Percentiles rank a stretch among this genome's conserved stretches.
phyloP scores from a whole-genome alignment of 495 filamentous ascomycete genomes.

The Neurospora sp. region DNA sequence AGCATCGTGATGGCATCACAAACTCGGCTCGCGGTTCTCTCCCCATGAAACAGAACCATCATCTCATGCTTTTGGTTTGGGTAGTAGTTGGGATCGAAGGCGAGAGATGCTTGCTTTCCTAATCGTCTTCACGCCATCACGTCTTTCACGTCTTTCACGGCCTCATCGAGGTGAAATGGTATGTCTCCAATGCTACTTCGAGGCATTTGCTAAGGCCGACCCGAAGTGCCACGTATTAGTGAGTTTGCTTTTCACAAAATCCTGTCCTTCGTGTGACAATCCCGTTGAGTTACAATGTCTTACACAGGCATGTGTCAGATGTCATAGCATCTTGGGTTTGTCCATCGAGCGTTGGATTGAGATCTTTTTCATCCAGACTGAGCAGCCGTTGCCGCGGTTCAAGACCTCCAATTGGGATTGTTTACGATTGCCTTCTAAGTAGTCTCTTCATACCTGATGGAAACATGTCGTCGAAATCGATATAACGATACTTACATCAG shows the following conservation, averaged over 20 bases:
- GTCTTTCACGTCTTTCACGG: not conserved
- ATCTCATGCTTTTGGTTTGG: not conserved
- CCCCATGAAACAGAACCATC: not conserved
- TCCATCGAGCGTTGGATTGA: not conserved
- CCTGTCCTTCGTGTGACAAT: not conserved
- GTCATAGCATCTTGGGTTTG: not conserved
- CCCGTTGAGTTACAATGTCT: not conserved
- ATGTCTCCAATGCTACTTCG: not conserved
- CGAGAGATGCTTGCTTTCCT: not conserved
- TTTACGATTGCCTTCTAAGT: not conserved
- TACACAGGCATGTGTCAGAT: not conserved
- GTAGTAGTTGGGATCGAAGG: not conserved
- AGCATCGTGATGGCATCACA: not conserved
- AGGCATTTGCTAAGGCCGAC: not conserved
- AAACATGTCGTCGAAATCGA: not conserved
- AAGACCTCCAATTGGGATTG: not conserved
- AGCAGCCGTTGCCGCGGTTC: not conserved
- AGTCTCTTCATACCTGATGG: not conserved
- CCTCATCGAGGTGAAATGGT: not conserved
- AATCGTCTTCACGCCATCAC: not conserved
- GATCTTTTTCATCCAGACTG: not conserved
- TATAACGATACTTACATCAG: not conserved
- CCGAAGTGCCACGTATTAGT: not conserved
- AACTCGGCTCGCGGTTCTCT: not conserved
- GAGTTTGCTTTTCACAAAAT: not conserved